Base-by-base conservation (phyloP, 345 rosid genomes). In the Pistacia integerrima region DNA sequence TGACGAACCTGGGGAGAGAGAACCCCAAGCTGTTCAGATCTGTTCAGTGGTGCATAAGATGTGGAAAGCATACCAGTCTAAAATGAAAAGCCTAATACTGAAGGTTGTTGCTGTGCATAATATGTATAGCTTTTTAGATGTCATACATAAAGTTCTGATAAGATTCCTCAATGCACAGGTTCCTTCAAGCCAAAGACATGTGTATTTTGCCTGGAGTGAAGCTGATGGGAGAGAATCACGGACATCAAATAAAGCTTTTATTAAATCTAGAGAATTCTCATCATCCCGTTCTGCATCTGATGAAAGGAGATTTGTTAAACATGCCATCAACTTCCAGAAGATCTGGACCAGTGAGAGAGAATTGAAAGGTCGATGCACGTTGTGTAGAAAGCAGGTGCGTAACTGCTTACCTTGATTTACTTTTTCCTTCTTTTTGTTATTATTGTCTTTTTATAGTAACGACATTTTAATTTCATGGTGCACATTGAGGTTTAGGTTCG, bases 281-380 rank as follows among this genome's bases (percentile, higher is more conserved):
- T 90, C 94, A 73, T 85, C 88, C 61, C 80, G 77, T 81, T 83
- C 89, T 36, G 77, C 69, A 56, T 87, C 91, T 60, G 83, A 83
- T 46, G 93, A 81, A 67, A 85, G 77, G 69, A 90, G 88, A 79
- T 87, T 89, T 81, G 91, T 93, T 58, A 86, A 86, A 80, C 99
- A 92, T 76, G 83, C 84, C 73, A 85, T 93, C 69, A 90, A 90
- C 83, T 96, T 96, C 80, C 64, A 38, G 58, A 96, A 92, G 85
- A 86, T 96, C 66, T 96, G 99, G 99, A 90, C 92, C 83, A 93
- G 97, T 73, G 98, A 93, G 75, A 84, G 79, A 76, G 93, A 91
- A 79, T 61, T 82, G 63, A 89, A 84, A 85, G 90, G 93, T 64
- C 89, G 90, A 85, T 92, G 97, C 86, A 80, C 87, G 28, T 82